Evolutionary conservation across 306 rosid genomes (phyloP).

Genomic region (Fragaria ananassa): DNA sequence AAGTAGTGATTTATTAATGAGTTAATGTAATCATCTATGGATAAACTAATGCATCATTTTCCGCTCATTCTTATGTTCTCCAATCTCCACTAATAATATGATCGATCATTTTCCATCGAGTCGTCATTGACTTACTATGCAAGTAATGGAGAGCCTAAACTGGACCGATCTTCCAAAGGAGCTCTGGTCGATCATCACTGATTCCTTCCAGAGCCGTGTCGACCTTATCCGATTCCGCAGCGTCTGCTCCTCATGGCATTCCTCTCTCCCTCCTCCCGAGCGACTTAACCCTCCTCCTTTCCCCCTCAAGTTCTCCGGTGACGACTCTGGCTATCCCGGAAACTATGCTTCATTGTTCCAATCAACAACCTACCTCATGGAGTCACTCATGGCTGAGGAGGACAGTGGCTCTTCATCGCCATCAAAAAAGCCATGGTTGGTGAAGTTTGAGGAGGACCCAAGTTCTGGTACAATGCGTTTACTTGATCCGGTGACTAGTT

Average conservation of each 20-base stretch:
- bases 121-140: not conserved
- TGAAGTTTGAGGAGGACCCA: conserved; percentile 37
- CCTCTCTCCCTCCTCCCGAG: conserved; percentile 29
- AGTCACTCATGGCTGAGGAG: conserved; percentile 11
- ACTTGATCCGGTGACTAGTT: conserved; percentile 35
- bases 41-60: no score
- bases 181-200: conserved; percentile 42
- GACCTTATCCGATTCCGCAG: conserved; percentile 54
- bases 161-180: conserved; percentile 57
- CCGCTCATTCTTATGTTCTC: not conserved
- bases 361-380: conserved; percentile 32
- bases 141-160: not conserved
- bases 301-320: conserved; percentile 27
- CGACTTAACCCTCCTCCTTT: conserved; percentile 13
- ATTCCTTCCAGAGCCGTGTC: conserved; percentile 29
- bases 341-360: not conserved
- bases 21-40: no score
- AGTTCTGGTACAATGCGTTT: conserved; percentile 10
- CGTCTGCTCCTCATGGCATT: conserved; percentile 38
- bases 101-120: not conserved
- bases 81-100: not conserved
- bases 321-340: not conserved
- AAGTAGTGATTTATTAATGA: no score
- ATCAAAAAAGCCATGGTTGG: not conserved
- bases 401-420: not conserved